Percentiles rank a stretch among this genome's conserved stretches.
phyloP scores from a whole-genome alignment of 208 protist genomes.

The Phytomonas sp. region DNA sequence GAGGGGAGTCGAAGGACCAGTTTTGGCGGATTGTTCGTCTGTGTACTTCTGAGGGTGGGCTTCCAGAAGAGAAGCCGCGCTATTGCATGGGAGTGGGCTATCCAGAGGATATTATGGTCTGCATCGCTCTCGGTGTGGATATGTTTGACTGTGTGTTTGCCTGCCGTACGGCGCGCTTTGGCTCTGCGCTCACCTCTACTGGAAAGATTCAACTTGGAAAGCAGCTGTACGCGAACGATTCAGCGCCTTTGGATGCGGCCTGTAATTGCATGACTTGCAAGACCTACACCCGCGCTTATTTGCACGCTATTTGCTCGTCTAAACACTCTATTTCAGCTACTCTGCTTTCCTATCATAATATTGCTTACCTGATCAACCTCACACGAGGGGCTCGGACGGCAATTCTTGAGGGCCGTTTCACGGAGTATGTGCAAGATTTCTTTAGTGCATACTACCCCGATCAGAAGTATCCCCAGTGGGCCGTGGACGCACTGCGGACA shows the following conservation, averaged over 20 bases:
- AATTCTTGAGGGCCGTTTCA: slow-evolving; percentile 76
- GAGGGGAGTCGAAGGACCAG: slow-evolving; percentile 97
- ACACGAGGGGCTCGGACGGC: slow-evolving; percentile 83
- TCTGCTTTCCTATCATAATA: slow-evolving; percentile 97
- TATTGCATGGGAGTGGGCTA: slow-evolving; percentile 99
- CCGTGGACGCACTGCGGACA: slow-evolving; percentile 67
- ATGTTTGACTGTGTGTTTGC: slow-evolving; percentile 99
- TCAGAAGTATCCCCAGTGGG: slow-evolving; percentile 85
- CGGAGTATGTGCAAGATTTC: slow-evolving; percentile 81
- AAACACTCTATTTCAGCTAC: slow-evolving; percentile 89
- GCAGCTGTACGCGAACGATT: slow-evolving; percentile 60
- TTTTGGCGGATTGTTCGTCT: slow-evolving; percentile 93
- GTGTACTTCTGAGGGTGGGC: slow-evolving; percentile 72
- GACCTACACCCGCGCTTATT: slow-evolving; percentile 90
- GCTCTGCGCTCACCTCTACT: slow-evolving; percentile 84
- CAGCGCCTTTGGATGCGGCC: slow-evolving; percentile 68
- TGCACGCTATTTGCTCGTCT: slow-evolving; percentile 77
- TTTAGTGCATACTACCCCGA: slow-evolving; percentile 78
- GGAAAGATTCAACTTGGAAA: slow-evolving; percentile 82
- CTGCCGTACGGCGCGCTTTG: slow-evolving; percentile 95
- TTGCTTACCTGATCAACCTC: slow-evolving; percentile 93
- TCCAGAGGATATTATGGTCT: slow-evolving; percentile 98
- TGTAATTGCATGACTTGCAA: slow-evolving; percentile 91
- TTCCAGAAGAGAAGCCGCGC: slow-evolving; percentile 91
- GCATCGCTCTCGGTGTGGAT: slow-evolving; percentile 97